A percentile compares a stretch with the other conserved stretches of the same genome.
These are phyloP conservation scores for Calonectria leucothoes DNA, from an alignment of 2,329 filamentous ascomycete species.

Conservation along the genomic window DNA sequence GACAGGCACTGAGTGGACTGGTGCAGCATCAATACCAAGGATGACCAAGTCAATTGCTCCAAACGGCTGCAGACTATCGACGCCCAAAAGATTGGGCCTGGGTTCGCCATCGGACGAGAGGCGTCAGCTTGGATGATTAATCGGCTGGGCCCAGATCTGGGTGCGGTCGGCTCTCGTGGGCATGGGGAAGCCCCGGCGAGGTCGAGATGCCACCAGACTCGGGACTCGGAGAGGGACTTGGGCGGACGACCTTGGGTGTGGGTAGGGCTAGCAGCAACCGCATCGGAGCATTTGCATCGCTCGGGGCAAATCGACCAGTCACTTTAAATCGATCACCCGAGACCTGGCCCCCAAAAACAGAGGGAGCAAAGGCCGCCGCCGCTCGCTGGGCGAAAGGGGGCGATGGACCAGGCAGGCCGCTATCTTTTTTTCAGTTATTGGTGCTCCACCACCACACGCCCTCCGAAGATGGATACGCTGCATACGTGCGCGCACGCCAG, in stretches of 20 bases:
- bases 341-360: constrained; percentile 1
- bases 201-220: constrained; percentile 16
- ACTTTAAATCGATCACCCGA: constrained; percentile 18
- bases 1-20: no score
- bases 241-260: background rate
- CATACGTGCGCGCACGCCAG: background rate
- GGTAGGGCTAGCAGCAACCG: constrained; percentile 13
- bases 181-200: constrained; percentile 13
- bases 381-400: background rate
- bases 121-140: constrained; percentile 22
- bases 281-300: constrained; percentile 18
- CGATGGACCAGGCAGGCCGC: no score
- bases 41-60: background rate
- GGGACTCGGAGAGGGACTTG: background rate
- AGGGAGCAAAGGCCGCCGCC: no score
- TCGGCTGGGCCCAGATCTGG: constrained; percentile 32
- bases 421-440: no score
- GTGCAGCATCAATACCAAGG: background rate
- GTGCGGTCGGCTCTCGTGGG: no score
- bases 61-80: background rate
- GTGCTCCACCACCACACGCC: no score
- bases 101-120: constrained; percentile 17
- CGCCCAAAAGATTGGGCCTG: background rate
- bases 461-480: background rate
- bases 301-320: constrained; percentile 18